phyloP scores from a whole-genome alignment of 2,329 filamentous ascomycete species.

The Hypoxylon sp. region DNA sequence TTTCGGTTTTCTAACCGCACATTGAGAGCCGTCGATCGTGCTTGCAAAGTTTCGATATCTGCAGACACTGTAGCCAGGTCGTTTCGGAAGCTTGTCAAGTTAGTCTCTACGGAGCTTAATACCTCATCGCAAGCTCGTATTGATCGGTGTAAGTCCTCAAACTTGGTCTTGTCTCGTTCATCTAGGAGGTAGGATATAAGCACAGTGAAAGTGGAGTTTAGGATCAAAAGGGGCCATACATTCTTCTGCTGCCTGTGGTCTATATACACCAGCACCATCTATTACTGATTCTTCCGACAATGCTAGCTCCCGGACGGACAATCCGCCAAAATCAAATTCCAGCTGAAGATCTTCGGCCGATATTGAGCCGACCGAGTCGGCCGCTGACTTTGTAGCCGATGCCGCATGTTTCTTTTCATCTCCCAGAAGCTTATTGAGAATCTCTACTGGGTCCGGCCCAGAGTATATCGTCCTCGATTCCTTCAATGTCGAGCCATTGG shows the following conservation, averaged over 20 bases:
- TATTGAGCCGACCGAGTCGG: slow-evolving; percentile 50
- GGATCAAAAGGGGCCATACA: slow-evolving; percentile 67
- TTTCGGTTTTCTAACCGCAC: slow-evolving; percentile 89
- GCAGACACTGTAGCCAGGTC: slow-evolving; percentile 93
- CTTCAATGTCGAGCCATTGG: slow-evolving; percentile 78
- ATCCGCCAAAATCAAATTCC: slow-evolving; percentile 82
- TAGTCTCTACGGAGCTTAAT: slow-evolving; percentile 91
- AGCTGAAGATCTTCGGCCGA: slow-evolving; percentile 70
- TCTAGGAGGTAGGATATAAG: slow-evolving; percentile 63
- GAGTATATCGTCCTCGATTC: slow-evolving; percentile 68
- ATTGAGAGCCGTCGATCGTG: slow-evolving; percentile 85
- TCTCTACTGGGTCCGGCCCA: slow-evolving; percentile 77
- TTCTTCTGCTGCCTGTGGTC: slow-evolving; percentile 76
- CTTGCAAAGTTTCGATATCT: slow-evolving; percentile 94
- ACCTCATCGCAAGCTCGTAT: slow-evolving; percentile 94
- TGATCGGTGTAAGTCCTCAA: slow-evolving; percentile 90
- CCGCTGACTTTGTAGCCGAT: slow-evolving; percentile 24
- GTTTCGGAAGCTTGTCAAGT: slow-evolving; percentile 91
- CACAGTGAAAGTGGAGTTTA: slow-evolving; percentile 31
- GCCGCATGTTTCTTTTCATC: slow-evolving; percentile 34
- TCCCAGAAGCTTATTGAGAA: slow-evolving; percentile 69
- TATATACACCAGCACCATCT: slow-evolving; percentile 58
- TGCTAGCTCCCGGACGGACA: slow-evolving; percentile 82
- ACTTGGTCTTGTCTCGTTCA: slow-evolving; percentile 84
- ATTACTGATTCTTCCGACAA: slow-evolving; percentile 51